These are phyloP conservation scores for Hyphopichia fennica DNA, from an alignment of 1,139 yeast species.

Conservation along the genomic window DNA sequence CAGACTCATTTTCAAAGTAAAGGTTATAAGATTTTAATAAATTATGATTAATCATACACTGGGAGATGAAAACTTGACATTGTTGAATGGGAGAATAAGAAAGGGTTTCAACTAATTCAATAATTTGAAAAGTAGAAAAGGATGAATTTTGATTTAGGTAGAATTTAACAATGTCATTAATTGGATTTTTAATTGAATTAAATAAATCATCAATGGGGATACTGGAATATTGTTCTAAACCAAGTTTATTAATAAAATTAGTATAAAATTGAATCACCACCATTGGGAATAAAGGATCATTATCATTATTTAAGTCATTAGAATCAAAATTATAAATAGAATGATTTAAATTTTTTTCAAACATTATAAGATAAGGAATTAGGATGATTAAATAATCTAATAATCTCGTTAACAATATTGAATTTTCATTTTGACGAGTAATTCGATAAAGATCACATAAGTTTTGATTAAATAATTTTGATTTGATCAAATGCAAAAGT, in stretches of 20 bases:
- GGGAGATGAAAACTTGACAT: conserved; percentile 8
- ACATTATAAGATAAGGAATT: conserved; percentile 10
- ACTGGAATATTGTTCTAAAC: conserved; percentile 6
- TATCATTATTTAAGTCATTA: conserved; percentile 14
- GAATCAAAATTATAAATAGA: conserved; percentile 7
- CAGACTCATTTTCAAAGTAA: conserved; percentile 17
- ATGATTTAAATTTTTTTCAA: conserved; percentile 4
- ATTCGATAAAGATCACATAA: conserved; percentile 7
- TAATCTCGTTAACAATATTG: conserved; percentile 20
- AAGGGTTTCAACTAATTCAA: conserved; percentile 16
- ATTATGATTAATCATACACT: conserved; percentile 7
- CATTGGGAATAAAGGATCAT: conserved; percentile 27
- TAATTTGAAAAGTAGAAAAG: conserved; percentile 18
- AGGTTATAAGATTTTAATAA: conserved; percentile 24
- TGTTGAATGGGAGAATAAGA: conserved; percentile 14
- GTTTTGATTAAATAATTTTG: conserved; percentile 3
- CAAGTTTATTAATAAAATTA: conserved; percentile 10
- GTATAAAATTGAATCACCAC: conserved; percentile 29
- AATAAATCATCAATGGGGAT: conserved; percentile 6
- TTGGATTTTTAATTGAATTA: conserved; percentile 12
- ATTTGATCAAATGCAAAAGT: not conserved
- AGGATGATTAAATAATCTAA: conserved; percentile 22
- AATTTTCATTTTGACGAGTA: conserved; percentile 6
- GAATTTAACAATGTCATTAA: conserved; percentile 12
- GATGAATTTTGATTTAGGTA: conserved; percentile 6